Percentiles rank a stretch among this genome's conserved stretches.
phyloP scores from a whole-genome alignment of 257 asterid species.

The Verbascum thapsus region DNA sequence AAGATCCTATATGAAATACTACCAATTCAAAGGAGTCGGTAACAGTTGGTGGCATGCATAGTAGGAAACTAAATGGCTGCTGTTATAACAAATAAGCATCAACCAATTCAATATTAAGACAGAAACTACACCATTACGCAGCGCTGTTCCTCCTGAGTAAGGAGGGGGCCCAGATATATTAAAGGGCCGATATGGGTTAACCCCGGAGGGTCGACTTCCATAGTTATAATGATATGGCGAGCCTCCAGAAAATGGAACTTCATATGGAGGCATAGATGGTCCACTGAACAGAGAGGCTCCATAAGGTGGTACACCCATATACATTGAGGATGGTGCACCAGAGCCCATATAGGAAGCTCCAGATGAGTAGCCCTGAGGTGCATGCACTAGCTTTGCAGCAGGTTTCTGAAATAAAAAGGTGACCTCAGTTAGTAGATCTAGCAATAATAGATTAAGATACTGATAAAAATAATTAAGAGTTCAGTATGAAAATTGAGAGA shows the following conservation, averaged over 20 bases:
- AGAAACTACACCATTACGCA: slow-evolving; percentile 58
- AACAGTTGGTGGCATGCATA: not conserved
- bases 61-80: not conserved
- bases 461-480: slow-evolving; percentile 15
- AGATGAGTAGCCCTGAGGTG: slow-evolving; percentile 65
- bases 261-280: slow-evolving; percentile 75
- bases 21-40: not conserved
- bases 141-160: slow-evolving; percentile 66
- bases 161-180: slow-evolving; percentile 74
- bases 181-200: slow-evolving; percentile 76
- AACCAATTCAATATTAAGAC: not conserved
- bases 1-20: slow-evolving; percentile 7
- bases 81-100: not conserved
- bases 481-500: not conserved
- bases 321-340: slow-evolving; percentile 79
- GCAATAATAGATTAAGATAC: slow-evolving; percentile 20
- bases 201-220: slow-evolving; percentile 77
- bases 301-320: slow-evolving; percentile 76
- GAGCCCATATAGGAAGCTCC: slow-evolving; percentile 67
- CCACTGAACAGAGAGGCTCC: slow-evolving; percentile 76
- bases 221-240: slow-evolving; percentile 78
- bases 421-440: not conserved
- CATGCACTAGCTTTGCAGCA: slow-evolving; percentile 65
- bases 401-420: slow-evolving; percentile 48
- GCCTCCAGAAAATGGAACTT: slow-evolving; percentile 80